Conservation (phyloP, 2,329 filamentous ascomycete genomes). For the Sclerotinia spermophila region DNA sequence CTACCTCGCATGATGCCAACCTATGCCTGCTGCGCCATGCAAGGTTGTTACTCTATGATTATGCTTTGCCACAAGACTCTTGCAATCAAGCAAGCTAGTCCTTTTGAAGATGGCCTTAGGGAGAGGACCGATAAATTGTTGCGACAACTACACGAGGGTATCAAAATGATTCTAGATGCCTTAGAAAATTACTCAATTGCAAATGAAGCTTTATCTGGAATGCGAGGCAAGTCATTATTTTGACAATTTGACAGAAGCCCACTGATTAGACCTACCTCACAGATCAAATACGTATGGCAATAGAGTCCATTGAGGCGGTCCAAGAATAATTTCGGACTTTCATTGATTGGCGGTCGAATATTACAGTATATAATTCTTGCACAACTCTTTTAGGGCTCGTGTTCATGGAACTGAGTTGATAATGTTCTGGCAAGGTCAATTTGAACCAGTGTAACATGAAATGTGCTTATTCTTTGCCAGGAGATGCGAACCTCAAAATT, state of each 20-base stretch:
- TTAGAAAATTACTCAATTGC: slow-evolving; percentile 31
- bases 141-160: slow-evolving; percentile 25
- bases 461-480: background rate
- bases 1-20: slow-evolving; percentile 36
- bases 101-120: background rate
- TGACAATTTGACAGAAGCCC: background rate
- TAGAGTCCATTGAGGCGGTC: background rate
- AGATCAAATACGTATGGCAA: slow-evolving; percentile 10
- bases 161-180: slow-evolving; percentile 26
- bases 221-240: slow-evolving; percentile 27
- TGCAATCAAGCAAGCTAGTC: slow-evolving; percentile 20
- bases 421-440: background rate
- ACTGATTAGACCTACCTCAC: background rate
- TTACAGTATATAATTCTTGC: background rate
- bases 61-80: slow-evolving; percentile 34
- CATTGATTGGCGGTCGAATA: background rate
- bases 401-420: background rate
- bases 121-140: slow-evolving; percentile 22
- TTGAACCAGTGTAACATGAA: background rate
- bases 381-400: background rate
- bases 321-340: background rate
- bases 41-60: slow-evolving; percentile 37
- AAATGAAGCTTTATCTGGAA: slow-evolving; percentile 32
- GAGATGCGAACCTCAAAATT: too few relatives aligned
- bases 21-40: slow-evolving; percentile 39